A percentile compares a stretch with the other conserved stretches of the same genome.
Conservation (phyloP, 192 early-diverging fungal genomes). For the Rhizoclosmatium sp. region DNA sequence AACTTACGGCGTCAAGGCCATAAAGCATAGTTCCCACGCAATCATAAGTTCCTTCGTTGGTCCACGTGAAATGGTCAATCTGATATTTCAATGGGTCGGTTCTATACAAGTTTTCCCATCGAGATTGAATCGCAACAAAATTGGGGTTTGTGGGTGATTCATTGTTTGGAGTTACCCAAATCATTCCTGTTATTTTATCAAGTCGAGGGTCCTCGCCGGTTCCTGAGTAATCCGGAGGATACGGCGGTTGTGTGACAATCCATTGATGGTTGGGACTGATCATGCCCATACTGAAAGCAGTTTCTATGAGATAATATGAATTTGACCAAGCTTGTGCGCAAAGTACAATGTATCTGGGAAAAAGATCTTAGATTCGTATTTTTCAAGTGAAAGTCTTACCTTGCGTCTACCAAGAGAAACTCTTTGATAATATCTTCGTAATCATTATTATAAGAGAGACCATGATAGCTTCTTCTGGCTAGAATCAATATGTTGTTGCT, state of each 20-base stretch:
- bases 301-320: background rate
- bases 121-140: background rate
- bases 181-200: background rate
- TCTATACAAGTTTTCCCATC: background rate
- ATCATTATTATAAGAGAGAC: background rate
- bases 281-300: background rate
- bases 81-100: conserved; percentile 4
- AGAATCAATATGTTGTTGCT: background rate
- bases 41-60: conserved; percentile 2
- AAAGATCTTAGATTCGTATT: background rate
- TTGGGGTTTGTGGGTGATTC: background rate
- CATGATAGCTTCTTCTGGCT: background rate
- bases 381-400: background rate
- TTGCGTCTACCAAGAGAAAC: background rate
- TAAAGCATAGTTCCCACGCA: conserved; percentile 5
- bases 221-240: conserved; percentile 1
- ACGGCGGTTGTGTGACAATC: conserved; percentile 17
- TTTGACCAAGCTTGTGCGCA: conserved; percentile 6
- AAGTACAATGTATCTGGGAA: conserved; percentile 8
- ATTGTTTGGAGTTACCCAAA: background rate
- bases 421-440: conserved; percentile 13
- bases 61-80: background rate
- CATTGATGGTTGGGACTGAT: background rate
- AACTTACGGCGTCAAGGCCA: conserved; percentile 1
- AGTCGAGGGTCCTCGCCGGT: background rate